Conservation (phyloP, 352 stramenopile genomes). For the Globisporangium takayamanum region DNA sequence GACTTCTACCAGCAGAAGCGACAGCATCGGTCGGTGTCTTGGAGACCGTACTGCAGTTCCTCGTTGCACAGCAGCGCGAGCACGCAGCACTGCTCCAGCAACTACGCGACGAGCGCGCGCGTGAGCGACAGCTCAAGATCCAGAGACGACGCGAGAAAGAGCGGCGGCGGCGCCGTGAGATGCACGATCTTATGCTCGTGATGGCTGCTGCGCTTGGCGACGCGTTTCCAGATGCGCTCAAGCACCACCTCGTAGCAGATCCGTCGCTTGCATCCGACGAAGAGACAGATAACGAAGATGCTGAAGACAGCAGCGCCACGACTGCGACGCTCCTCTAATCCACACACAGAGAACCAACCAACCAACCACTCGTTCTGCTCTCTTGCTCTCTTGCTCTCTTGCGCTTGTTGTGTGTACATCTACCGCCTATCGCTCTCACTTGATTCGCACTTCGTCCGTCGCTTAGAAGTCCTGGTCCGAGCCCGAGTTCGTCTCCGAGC, state of each 20-base stretch:
- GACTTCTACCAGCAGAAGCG: not conserved
- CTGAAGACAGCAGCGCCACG: not conserved
- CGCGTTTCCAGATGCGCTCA: constrained; percentile 36
- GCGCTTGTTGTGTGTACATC: not conserved
- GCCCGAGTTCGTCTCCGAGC: constrained; percentile 51
- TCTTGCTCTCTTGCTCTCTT: not conserved
- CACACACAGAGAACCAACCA: too few relatives aligned
- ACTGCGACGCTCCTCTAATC: too few relatives aligned
- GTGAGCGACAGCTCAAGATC: constrained; percentile 22
- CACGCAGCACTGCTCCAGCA: constrained; percentile 22
- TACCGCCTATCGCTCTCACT: not conserved
- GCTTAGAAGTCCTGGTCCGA: constrained; percentile 79
- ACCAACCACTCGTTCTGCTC: not conserved
- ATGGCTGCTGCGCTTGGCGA: constrained; percentile 36
- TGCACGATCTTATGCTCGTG: constrained; percentile 52
- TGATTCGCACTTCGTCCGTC: not conserved
- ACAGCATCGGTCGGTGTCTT: constrained; percentile 24
- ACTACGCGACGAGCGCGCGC: constrained; percentile 25
- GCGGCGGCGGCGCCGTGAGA: constrained; percentile 24
- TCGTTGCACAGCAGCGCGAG: constrained; percentile 47
- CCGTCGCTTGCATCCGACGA: constrained; percentile 1
- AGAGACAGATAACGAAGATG: not conserved
- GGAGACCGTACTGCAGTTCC: constrained; percentile 47
- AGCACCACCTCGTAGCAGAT: constrained; percentile 24
- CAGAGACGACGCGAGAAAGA: constrained; percentile 29